Percentiles rank a stretch among this genome's conserved stretches.
Evolutionary conservation across 2,329 filamentous ascomycete genomes (phyloP).

Genomic region (Aspergillus ibericus): DNA sequence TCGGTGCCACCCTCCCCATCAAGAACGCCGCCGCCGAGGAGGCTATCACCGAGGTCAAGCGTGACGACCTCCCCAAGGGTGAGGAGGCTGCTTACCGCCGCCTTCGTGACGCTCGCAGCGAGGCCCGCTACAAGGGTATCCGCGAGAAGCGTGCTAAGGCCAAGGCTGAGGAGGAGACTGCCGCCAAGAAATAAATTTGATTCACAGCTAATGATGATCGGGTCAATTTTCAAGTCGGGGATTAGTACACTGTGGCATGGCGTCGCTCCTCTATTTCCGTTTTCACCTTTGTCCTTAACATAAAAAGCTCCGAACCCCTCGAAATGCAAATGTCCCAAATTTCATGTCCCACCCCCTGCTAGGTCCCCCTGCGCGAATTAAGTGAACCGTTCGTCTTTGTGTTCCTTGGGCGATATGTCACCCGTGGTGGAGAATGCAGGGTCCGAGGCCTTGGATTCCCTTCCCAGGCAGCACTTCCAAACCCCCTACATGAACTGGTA

Average conservation of each 20-base stretch:
- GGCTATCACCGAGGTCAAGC: conserved; percentile 73
- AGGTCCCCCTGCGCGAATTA: background rate
- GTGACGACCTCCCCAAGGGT: conserved; percentile 74
- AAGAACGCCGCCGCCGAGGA: conserved; percentile 57
- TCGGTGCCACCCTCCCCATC: conserved; percentile 69
- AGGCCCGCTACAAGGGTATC: conserved; percentile 76
- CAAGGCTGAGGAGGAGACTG: conserved; percentile 67
- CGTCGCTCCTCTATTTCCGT: conserved; percentile 36
- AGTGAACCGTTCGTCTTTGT: background rate
- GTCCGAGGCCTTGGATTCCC: background rate
- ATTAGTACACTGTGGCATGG: conserved; percentile 40
- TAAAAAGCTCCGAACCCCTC: conserved; percentile 39
- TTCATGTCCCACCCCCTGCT: conserved; percentile 13
- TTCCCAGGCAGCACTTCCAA: background rate
- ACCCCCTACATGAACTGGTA: background rate
- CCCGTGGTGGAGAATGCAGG: background rate
- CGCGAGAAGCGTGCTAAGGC: conserved; percentile 93
- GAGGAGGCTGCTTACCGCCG: conserved; percentile 85
- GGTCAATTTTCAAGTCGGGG: conserved; percentile 38
- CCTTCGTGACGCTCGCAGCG: conserved; percentile 80
- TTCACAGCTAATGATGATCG: conserved; percentile 42
- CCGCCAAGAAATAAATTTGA: conserved; percentile 53
- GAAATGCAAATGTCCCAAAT: conserved; percentile 40
- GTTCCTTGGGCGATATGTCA: background rate
- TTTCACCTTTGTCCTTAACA: conserved; percentile 35